Evolutionary conservation across 768 basidiomycete genomes (phyloP).

Genomic region (Xerocomellus chrysenteron): DNA sequence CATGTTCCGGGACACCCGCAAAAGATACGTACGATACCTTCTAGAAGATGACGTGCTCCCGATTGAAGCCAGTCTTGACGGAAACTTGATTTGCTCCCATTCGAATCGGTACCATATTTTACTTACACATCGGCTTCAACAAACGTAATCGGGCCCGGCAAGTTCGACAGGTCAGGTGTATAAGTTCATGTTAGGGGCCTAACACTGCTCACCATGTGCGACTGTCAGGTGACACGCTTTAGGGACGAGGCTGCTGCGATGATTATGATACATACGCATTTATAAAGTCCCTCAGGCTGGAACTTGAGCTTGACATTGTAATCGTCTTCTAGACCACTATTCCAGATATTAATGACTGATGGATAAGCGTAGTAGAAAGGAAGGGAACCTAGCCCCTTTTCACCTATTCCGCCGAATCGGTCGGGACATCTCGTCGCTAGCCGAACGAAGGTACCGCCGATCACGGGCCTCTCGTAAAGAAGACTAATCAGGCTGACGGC

Average conservation of each 20-base stretch:
- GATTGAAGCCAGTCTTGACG: conserved; percentile 10
- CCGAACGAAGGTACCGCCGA: conserved; percentile 17
- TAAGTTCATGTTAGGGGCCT: too few species aligned
- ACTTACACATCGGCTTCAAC: background rate
- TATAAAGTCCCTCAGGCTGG: background rate
- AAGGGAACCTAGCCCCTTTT: conserved; percentile 1
- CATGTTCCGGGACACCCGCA: background rate
- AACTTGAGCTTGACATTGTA: background rate
- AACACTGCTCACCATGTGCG: background rate
- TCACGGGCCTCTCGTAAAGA: conserved; percentile 21
- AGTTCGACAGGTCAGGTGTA: background rate
- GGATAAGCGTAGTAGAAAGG: conserved; percentile 1
- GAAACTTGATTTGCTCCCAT: conserved; percentile 8
- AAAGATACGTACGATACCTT: background rate
- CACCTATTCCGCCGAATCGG: conserved; percentile 12
- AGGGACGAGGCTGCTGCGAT: background rate
- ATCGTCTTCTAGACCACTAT: background rate
- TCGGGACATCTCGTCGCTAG: conserved; percentile 12
- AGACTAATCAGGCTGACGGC: background rate
- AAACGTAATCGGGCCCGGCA: background rate
- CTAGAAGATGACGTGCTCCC: conserved; percentile 9
- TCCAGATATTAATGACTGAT: background rate
- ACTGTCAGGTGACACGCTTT: background rate
- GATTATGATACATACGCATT: background rate
- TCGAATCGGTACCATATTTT: background rate